Evolutionary conservation across 164 flowering plant species (phyloP).

Genomic region (Sextonia rubra): DNA sequence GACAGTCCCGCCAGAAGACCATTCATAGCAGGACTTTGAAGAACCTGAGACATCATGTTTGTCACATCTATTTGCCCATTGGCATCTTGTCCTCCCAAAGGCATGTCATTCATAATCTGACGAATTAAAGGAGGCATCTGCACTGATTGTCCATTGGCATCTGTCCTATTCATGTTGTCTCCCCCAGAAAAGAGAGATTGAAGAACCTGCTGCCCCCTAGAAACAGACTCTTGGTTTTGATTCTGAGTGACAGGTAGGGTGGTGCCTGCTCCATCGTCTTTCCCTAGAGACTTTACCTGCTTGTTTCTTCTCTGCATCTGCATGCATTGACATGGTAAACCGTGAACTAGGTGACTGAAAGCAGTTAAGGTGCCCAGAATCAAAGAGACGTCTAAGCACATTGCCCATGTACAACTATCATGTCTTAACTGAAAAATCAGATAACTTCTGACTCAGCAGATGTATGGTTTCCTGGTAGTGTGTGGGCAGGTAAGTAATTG

Average conservation of each 20-base stretch:
- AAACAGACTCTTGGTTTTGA: conserved; percentile 25
- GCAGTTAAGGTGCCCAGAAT: background rate
- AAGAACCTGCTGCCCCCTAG: conserved; percentile 44
- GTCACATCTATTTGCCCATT: conserved; percentile 44
- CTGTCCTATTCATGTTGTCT: conserved; percentile 20
- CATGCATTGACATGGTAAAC: background rate
- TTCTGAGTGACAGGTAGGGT: conserved; percentile 22
- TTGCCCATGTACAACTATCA: background rate
- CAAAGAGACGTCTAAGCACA: background rate
- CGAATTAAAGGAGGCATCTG: conserved; percentile 19
- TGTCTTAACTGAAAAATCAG: background rate
- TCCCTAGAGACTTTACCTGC: conserved; percentile 30
- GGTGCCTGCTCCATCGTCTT: conserved; percentile 29
- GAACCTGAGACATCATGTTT: conserved; percentile 66
- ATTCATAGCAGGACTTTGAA: conserved; percentile 60
- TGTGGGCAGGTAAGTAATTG: too few relatives aligned
- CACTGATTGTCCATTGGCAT: conserved; percentile 19
- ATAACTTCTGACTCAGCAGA: too few relatives aligned
- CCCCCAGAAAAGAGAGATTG: conserved; percentile 47
- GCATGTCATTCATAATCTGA: conserved; percentile 17
- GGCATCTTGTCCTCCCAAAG: conserved; percentile 25
- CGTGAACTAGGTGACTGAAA: background rate
- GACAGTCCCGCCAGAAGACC: conserved; percentile 73
- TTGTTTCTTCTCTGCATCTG: conserved; percentile 48
- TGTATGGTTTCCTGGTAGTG: too few relatives aligned